Evolutionary conservation across 2,329 filamentous ascomycete genomes (phyloP), one percentile per base, ranked within the genome.

Genomic region (Neofusicoccum sp.): DNA sequence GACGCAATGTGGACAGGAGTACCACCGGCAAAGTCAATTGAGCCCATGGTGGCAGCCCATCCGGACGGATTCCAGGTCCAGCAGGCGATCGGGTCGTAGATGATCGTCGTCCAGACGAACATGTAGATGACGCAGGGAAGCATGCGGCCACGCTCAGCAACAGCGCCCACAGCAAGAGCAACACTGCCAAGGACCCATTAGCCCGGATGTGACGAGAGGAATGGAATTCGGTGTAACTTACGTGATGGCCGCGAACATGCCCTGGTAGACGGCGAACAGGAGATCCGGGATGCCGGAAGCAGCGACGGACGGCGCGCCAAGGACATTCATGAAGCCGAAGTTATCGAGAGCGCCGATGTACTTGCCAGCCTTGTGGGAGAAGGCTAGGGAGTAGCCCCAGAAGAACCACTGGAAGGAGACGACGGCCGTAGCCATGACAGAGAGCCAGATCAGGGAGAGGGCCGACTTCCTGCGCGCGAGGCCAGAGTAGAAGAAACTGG

Each of bases 341-440:
- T 96, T 94, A 67, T 85, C 79, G 31, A 96, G 81, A 70, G 93
- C 84, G 64, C 92, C 92, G 66, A 96, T 91, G 75, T 87, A 96
- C 45, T 81, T 85, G 50, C 89, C 88, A 31, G 90, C 89, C 2
- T 84, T 83, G 77, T 94, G 91, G 14, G 91, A 95, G 75, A 93
- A 95, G 52, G 90, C 87, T 9, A 95, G 79, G 4, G 90, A 93
- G 75, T 92, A 96, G 52, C 92, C 92, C 92, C 92, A 96, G 82
- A 96, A 94, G 82, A 96, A 96, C 92, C 93, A 97, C 74, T 96
- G 92, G 79, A 96, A 96, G 56, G 87, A 89, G 65, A 93, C 87
- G 67, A 96, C 87, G 9, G 87, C 90, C 3, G 89, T 86, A 14
- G 91, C 89, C 80, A 96, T 89, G 80, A 96, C 85, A 12, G 91